phyloP scores from a whole-genome alignment of 2,329 filamentous ascomycete genomes.

The Verticillium tricorpus region DNA sequence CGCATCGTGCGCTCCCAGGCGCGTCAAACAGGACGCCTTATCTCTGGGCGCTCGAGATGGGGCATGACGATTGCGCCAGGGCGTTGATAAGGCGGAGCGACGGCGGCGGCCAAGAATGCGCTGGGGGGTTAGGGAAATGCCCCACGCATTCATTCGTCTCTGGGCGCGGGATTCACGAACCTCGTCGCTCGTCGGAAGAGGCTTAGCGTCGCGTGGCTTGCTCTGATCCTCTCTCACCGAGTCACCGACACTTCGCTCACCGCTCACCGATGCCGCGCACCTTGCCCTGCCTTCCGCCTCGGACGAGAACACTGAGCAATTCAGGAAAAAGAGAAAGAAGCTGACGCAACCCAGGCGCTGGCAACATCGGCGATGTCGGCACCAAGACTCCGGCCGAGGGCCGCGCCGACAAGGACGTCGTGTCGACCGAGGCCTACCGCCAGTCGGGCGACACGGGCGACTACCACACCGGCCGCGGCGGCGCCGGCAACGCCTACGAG shows the following conservation, averaged over 20 bases:
- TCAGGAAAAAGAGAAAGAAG: not conserved
- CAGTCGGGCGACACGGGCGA: conserved; percentile 42
- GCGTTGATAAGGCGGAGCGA: not conserved
- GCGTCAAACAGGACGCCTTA: not conserved
- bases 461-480: conserved; percentile 56
- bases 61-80: not conserved
- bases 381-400: conserved; percentile 21
- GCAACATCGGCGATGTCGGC: conserved; percentile 52
- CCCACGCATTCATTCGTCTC: not conserved
- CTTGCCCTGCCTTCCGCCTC: too few species aligned
- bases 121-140: not conserved
- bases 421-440: conserved; percentile 49
- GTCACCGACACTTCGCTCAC: not conserved
- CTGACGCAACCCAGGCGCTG: conserved; percentile 37
- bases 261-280: not conserved
- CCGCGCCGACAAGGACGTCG: conserved; percentile 46
- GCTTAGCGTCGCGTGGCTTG: not conserved
- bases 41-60: not conserved
- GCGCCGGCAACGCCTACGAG: conserved; percentile 45
- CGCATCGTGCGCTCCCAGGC: not conserved
- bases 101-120: not conserved
- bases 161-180: not conserved
- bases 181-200: not conserved
- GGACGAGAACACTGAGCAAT: not conserved
- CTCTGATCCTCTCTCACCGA: not conserved